Base-by-base conservation (phyloP, 2,329 filamentous ascomycete genomes). In the Corniculantispora saksenae region DNA sequence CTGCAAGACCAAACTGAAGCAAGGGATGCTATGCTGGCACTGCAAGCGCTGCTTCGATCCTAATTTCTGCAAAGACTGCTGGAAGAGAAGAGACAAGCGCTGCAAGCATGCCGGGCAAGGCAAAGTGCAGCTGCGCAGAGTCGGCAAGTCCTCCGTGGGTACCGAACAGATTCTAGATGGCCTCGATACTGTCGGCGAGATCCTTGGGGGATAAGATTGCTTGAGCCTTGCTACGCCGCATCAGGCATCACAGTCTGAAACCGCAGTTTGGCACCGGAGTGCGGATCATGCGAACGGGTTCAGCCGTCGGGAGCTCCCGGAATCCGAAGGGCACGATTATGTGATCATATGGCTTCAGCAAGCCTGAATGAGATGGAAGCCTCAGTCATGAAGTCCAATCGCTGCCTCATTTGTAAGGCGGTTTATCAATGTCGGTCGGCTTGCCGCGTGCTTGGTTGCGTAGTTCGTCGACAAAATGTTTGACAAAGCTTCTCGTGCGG, bases 381-480 rank as follows among this genome's bases (percentile, higher is more conserved):
- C 3, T 54, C 15, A 23, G 5, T 43, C 17, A 43, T 27, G 19
- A 17, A n/a, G 38, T 9, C 29, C 4, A 10, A 15, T 45, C 9
- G 54, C 8, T 51, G 32, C 54, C 51, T 73, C 68, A 73, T 66
- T 72, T 73, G 23, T 66, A 70, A 3, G 71, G 71, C 53, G 69
- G 69, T 29, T 73, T 72, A 19, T 71, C 61, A 2, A 77, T 69
- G 3, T 82, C 74, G 13, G 75, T 81, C 51, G 81, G 80, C 23
- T 74, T 80, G 4, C 83, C 83, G 12, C 77, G 75, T 12, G 78
- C 72, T 69, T 86, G 84, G 61, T 83, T 84, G 69, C 77, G 79
- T 5, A 86, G 61, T 73, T 86, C 84, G 12, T 84, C 77, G 43
- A 81, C 23, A 53, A 86, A 86, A 67, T 84, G 78, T 40, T 73